Evolutionary conservation across 257 asterid genomes (phyloP).

Genomic region (Striga asiatica): DNA sequence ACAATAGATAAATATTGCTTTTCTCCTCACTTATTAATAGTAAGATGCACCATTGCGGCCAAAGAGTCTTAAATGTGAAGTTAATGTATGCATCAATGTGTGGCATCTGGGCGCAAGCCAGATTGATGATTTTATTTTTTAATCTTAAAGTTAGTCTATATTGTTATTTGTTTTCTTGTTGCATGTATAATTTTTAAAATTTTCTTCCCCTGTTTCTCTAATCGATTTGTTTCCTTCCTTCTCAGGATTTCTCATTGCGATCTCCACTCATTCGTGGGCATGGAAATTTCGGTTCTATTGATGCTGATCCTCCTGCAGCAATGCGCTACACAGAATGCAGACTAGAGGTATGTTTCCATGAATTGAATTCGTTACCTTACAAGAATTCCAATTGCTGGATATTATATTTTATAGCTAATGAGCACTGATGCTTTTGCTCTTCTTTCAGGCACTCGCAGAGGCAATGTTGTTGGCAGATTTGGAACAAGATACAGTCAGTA

Average conservation of each 20-base stretch:
- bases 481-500: conserved; percentile 78
- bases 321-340: conserved; percentile 99
- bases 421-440: conserved; percentile 8
- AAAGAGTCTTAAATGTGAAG: too few species aligned
- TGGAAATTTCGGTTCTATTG: conserved; percentile 96
- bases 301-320: conserved; percentile 99
- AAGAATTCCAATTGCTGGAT: conserved; percentile 7
- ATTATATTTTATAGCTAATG: conserved; percentile 8
- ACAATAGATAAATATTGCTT: too few species aligned
- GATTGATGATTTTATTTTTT: too few species aligned
- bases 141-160: too few species aligned
- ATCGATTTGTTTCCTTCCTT: conserved; percentile 2
- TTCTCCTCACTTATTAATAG: too few species aligned
- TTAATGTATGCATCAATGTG: too few species aligned
- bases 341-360: conserved; percentile 52
- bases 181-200: conserved; percentile 3
- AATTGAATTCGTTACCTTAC: conserved; percentile 7
- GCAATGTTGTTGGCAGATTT: conserved; percentile 88
- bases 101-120: too few species aligned
- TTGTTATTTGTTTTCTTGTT: too few species aligned
- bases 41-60: too few species aligned
- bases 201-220: conserved; percentile 3
- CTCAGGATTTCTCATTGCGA: conserved; percentile 94
- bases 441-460: conserved; percentile 81
- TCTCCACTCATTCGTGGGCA: conserved; percentile 93